These are phyloP conservation scores for Scheffersomyces coipomensis DNA, from an alignment of 805 yeast species.

Conservation along the genomic window DNA sequence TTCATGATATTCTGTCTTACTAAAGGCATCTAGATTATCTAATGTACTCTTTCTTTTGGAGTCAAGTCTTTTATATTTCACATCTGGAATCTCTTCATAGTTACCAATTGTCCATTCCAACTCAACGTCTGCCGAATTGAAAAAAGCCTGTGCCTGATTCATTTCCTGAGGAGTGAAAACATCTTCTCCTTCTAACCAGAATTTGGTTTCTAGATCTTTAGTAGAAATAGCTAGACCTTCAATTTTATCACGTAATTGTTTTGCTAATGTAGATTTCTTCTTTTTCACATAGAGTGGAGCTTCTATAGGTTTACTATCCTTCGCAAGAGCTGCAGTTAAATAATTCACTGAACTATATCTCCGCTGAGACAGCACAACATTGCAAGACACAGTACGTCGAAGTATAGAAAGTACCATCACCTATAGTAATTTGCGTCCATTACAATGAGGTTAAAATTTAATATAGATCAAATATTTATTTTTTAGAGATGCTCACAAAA, in stretches of 20 bases:
- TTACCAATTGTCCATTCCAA: conserved; percentile 62
- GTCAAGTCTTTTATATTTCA: conserved; percentile 27
- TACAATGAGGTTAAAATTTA: too few species aligned
- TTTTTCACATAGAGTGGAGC: too few species aligned
- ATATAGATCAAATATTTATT: too few species aligned
- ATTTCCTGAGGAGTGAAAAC: conserved; percentile 12
- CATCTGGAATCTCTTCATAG: conserved; percentile 59
- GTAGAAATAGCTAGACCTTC: neutral
- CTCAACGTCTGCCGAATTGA: conserved; percentile 43
- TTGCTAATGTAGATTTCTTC: neutral
- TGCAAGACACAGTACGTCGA: too few species aligned
- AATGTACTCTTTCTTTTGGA: conserved; percentile 14
- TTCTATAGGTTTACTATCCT: neutral
- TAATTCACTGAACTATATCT: neutral
- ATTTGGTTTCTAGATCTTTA: neutral
- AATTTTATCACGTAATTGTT: neutral
- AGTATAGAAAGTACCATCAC: too few species aligned
- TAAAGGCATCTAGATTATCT: conserved; percentile 20
- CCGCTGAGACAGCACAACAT: neutral
- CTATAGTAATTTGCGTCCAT: too few species aligned
- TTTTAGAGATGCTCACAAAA: too few species aligned
- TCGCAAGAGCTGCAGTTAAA: neutral
- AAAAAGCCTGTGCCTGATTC: conserved; percentile 27
- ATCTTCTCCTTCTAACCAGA: neutral
- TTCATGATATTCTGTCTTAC: conserved; percentile 17